phyloP scores from a whole-genome alignment of 2,329 filamentous ascomycete genomes.

The Diaporthe australafricana region DNA sequence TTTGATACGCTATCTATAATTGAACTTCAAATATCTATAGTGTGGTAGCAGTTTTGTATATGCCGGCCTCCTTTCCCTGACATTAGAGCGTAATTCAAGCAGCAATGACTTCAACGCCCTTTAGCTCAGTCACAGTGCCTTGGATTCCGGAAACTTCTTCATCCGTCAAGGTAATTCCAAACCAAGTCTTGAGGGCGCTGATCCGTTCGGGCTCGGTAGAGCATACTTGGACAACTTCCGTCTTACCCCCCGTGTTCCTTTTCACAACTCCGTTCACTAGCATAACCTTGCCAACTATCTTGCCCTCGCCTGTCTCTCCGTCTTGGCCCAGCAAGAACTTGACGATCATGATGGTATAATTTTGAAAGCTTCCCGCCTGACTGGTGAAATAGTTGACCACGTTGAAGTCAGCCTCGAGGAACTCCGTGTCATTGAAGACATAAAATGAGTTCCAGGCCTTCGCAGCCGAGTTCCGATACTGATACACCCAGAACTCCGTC shows the following conservation, averaged over 20 bases:
- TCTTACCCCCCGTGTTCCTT: constrained; percentile 62
- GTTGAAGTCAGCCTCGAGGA: constrained; percentile 69
- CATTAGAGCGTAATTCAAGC: constrained; percentile 7
- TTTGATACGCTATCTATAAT: neutral
- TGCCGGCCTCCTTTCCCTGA: neutral
- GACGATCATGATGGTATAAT: constrained; percentile 61
- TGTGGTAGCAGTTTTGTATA: neutral
- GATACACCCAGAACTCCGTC: constrained; percentile 71
- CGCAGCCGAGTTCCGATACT: constrained; percentile 62
- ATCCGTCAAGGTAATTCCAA: constrained; percentile 62
- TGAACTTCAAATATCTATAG: neutral
- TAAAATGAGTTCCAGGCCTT: constrained; percentile 71
- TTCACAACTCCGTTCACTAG: constrained; percentile 65
- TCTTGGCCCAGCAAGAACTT: constrained; percentile 61
- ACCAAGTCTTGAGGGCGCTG: constrained; percentile 60
- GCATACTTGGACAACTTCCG: constrained; percentile 58
- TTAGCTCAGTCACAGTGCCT: constrained; percentile 61
- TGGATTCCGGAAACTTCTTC: constrained; percentile 63
- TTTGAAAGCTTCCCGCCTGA: constrained; percentile 63
- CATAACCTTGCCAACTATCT: constrained; percentile 65
- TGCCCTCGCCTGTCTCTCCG: constrained; percentile 52
- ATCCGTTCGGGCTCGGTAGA: constrained; percentile 65
- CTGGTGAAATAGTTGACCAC: constrained; percentile 70
- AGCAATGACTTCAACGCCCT: constrained; percentile 32
- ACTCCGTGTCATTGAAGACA: constrained; percentile 75